Base-by-base conservation (phyloP, 192 early-diverging fungal species). In the Backusella westeae region DNA sequence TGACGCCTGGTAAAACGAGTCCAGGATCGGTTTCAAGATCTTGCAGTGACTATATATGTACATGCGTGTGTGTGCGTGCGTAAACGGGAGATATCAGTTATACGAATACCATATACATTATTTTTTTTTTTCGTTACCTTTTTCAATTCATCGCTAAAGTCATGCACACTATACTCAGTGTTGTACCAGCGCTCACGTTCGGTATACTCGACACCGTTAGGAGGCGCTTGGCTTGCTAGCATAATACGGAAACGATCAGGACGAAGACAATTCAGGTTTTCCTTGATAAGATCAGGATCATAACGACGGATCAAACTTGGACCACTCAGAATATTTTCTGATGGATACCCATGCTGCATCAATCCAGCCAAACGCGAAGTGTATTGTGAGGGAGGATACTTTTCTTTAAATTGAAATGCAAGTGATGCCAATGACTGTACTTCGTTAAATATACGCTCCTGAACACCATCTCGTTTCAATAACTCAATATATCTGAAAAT, bases 401-500 rank as follows among this genome's bases (percentile, higher is more conserved):
- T 94, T 78, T 95, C 93, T 81, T 90, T 88, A 80, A 94, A 95
- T 52, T 86, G 86, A 81, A 95, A 95, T 4, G 85, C 80, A 5
- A 87, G 81, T 1, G 87, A 78, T 23, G 87, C 80, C 34, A 89
- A 46, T 17, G 85, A 82, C 69, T 83, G 71, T 77, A 92, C 89
- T 86, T 99, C 96, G 36, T 94, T 86, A 81, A 91, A 97, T 63
- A 94, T 91, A 88, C 92, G 93, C 38, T 91, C 83, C 73, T 94
- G 89, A 59, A 94, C 83, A 34, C 92, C 93, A 56, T 79, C 80
- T n/a, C 82, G 71, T 65, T 87, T 87, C 34, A 99, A 79, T 89
- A 99, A 90, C 32, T 92, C 82, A 73, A 98, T 93, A 77, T 96
- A 99, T 78, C 94, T 91, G 82, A 98, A 99, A 19, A 98, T 77